Base-by-base conservation (phyloP, 805 yeast species). In the Scheffersomyces coipomensis region DNA sequence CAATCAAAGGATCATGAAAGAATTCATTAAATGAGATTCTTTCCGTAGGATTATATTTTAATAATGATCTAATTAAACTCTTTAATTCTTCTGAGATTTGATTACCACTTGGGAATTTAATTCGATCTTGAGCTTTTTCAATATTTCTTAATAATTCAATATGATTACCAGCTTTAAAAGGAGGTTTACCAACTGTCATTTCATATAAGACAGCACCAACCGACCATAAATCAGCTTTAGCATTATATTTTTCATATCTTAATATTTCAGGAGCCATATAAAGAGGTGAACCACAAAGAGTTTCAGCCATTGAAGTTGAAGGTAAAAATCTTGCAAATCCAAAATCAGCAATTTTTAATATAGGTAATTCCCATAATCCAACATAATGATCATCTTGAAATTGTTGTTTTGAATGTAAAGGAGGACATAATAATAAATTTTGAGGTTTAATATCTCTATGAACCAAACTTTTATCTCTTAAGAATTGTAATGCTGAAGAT, bases 201-300 rank as follows among this genome's bases (percentile, higher is more conserved):
- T 93, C 99, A 62, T 83, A 93, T 10, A 90, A 67, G 1, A 93
- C 98, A 1, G 98, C 95, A 3, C 99, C 99, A 4, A 91, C 96
- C 5, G 97, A 89, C 99, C 99, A 93, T 47, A 93, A 65, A 58
- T 93, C 99, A 0, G 97, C 98, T 59, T 89, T 90, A 4, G 98
- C 99, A 51, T 90, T 89, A 66, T 93, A 93, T 63, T 89, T 93
- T 59, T 93, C 97, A 56, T 88, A 90, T 46, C 95, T 75, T 51
- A 93, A 69, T 34, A 93, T 93, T 64, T 93, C 99, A 0, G 99
- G 99, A 0, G 99, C 99, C 99, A 93, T 93, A 64, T 93, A 93
- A 32, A 93, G 74, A 3, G 99, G 99, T 9, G 96, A 88, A 1
- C 99, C 99, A 72, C 99, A 93, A 49, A 93, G 70, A 1, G 99